Evolutionary conservation across 805 yeast species (phyloP), one percentile per base, ranked within the genome.

Genomic region (Suhomyces prunicola): DNA sequence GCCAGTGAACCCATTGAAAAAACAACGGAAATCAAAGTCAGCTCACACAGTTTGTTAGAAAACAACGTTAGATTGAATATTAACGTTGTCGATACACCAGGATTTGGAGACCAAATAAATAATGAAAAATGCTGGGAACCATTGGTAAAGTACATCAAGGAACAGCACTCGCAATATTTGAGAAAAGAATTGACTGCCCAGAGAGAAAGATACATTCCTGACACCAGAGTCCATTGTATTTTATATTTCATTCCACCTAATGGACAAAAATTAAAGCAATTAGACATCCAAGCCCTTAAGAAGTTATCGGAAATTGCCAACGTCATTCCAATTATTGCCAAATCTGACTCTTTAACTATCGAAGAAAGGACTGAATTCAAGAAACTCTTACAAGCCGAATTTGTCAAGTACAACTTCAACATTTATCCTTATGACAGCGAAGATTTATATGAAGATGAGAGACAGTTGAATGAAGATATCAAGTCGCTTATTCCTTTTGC

Each of bases 111-210:
- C 77, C 97, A 89, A 73, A 88, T 94, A 60, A 89, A 91, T 75
- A 92, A 92, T 72, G 96, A 89, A 64, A 88, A 87, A 72, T 91
- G 96, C 72, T 93, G 97, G 97, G 98, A 92, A 63, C 97, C 97
- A 50, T 85, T 92, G 57, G 86, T 92, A 59, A 90, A 90, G 72
- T 92, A 91, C 73, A 90, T 92, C 68, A 92, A 92, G 74, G 97
- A 92, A 72, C 97, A 92, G 73, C 96, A 92, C 70, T 87, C 96
- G 44, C 86, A 86, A 64, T 92, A 88, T 70, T 79, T 92, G 67
- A 87, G 97, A 74, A 89, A 88, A 70, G 98, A 92, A 73, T 85
- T 93, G 69, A 93, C 96, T 17, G 97, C 98, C 9, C 90, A 88
- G 65, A 86, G 98, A 73, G 97, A 91, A 66, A 82, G 81, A 70